Evolutionary conservation across 148 eudicot genomes (phyloP), one percentile per base, ranked within the genome.

Genomic region (Cornus florida): DNA sequence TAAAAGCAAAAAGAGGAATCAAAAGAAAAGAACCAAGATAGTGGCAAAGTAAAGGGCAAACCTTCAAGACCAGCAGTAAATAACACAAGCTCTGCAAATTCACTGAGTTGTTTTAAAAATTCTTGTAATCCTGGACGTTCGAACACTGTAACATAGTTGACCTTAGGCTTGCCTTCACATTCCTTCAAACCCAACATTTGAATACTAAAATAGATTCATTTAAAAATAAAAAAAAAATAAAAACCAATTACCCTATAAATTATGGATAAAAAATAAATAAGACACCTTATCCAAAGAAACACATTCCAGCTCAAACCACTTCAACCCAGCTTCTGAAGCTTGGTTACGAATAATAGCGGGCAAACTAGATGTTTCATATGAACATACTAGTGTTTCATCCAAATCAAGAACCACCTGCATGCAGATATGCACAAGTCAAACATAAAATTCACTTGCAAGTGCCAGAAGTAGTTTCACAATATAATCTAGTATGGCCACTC

Each of bases 1-100:
- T 62, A 17, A 20, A 62, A 17, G 66, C 2, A 24, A 13, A n/a
- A 17, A 11, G 19, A 13, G 19, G 19, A 62, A 17, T 62, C 23
- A 62, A 19, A 62, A 20, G 24, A 19, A 39, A 10, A 53, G 16
- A 20, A 3, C 57, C 75, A 81, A 71, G 75, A 81, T 67, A 53
- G 19, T 16, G 1, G 19, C 12, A 57, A 82, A 76, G 53, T 38
- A 62, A 80, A 24, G 67, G 35, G 33, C 74, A 64, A 83, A 96
- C 99, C 99, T 96, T 96, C 99, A 84, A 96, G 93, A 43, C 98
- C 99, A 53, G 99, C 99, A 9, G 99, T 96, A 84, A 96, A 96
- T 79, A 96, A 88, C 82, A 96, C 90, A 73, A 96, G 91, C 77
- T 93, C 93, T 66, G 98, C 99, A 90, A 94, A 96, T 89, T 90